phyloP scores from a whole-genome alignment of 2,329 filamentous ascomycete genomes.

The Beauveria medogensis region DNA sequence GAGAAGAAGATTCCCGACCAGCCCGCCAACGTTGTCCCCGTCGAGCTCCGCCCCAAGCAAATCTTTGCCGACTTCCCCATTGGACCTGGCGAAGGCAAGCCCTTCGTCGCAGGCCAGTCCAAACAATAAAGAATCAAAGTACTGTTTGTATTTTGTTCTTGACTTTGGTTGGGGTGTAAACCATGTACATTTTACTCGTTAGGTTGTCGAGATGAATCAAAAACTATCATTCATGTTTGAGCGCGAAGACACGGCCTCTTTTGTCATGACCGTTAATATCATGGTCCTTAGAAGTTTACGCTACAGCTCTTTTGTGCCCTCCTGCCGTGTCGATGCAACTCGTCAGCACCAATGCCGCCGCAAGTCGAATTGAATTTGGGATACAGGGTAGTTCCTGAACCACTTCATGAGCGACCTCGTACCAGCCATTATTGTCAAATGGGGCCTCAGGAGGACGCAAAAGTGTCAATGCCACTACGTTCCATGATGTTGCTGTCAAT shows the following conservation, averaged over 20 bases:
- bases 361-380: too few relatives aligned
- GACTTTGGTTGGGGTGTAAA: background rate
- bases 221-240: background rate
- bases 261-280: background rate
- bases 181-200: conserved; percentile 9
- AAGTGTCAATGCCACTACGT: too few relatives aligned
- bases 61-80: conserved; percentile 50
- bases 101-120: conserved; percentile 29
- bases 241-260: background rate
- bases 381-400: too few relatives aligned
- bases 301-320: background rate
- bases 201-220: conserved; percentile 10
- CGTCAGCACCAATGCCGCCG: background rate
- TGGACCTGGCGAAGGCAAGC: conserved; percentile 34
- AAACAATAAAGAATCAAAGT: conserved; percentile 24
- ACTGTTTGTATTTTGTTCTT: background rate
- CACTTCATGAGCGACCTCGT: too few relatives aligned
- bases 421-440: too few relatives aligned
- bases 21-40: conserved; percentile 59
- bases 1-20: conserved; percentile 74
- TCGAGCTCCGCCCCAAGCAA: conserved; percentile 62
- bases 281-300: too few relatives aligned
- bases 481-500: too few relatives aligned
- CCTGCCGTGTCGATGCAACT: background rate
- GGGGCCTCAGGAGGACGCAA: too few relatives aligned